phyloP scores from a whole-genome alignment of 2,329 filamentous ascomycete genomes.

The Fusarium paranaense region DNA sequence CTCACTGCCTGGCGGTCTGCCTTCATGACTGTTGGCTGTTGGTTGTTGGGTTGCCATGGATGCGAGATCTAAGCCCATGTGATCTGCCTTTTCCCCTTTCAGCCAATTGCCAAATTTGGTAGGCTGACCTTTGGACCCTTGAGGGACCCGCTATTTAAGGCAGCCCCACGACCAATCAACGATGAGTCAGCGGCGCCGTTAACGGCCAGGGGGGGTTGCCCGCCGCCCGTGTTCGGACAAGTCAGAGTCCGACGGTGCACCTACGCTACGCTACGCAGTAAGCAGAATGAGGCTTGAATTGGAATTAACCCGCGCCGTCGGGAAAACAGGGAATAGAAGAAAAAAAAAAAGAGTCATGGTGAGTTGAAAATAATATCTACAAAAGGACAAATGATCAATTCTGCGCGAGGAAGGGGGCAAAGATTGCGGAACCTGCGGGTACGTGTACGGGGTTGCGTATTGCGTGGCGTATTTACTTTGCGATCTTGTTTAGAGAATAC shows the following conservation, averaged over 20 bases:
- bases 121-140: conserved; percentile 22
- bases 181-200: not conserved
- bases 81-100: conserved; percentile 18
- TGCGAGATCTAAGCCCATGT: conserved; percentile 9
- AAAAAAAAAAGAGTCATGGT: not conserved
- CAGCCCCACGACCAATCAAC: conserved; percentile 2
- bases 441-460: conserved; percentile 28
- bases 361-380: not conserved
- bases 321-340: not conserved
- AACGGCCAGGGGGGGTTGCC: not conserved
- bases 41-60: not conserved
- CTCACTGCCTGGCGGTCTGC: conserved; percentile 29
- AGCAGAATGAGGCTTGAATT: not conserved
- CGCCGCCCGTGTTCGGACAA: not conserved
- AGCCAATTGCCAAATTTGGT: conserved; percentile 30
- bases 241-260: not conserved
- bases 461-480: conserved; percentile 24
- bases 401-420: fast-evolving
- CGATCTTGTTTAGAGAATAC: conserved; percentile 5
- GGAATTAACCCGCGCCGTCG: not conserved
- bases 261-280: not conserved
- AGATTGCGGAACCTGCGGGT: not conserved
- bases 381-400: not conserved
- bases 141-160: not conserved
- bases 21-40: not conserved